A percentile compares a stretch with the other conserved stretches of the same genome.
These are phyloP conservation scores for Phytophthora cajani DNA, from an alignment of 352 stramenopile species.

Conservation along the genomic window DNA sequence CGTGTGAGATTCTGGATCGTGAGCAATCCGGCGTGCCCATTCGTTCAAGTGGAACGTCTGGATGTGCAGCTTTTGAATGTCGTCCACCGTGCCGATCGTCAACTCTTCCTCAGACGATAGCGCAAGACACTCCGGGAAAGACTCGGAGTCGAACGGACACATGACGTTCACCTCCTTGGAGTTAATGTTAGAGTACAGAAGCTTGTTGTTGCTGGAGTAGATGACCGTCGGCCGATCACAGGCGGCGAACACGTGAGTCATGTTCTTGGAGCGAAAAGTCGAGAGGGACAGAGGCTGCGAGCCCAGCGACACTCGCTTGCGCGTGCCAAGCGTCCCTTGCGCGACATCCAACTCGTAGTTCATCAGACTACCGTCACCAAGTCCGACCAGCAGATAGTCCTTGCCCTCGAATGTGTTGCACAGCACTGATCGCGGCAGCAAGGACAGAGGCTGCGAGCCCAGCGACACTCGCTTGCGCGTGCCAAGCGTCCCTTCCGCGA, in stretches of 20 bases:
- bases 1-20: constrained; percentile 81
- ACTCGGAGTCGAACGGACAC: constrained; percentile 92
- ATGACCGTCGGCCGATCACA: constrained; percentile 98
- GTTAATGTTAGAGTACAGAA: constrained; percentile 97
- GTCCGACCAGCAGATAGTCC: constrained; percentile 95
- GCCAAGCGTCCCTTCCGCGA: constrained; percentile 49
- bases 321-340: constrained; percentile 57
- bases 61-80: constrained; percentile 99
- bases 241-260: constrained; percentile 96
- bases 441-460: constrained; percentile 94
- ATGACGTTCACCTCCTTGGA: constrained; percentile 94
- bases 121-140: constrained; percentile 95
- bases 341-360: constrained; percentile 88
- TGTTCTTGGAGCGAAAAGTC: constrained; percentile 92
- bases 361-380: constrained; percentile 96
- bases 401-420: constrained; percentile 87
- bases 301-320: constrained; percentile 96
- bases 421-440: constrained; percentile 89
- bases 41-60: constrained; percentile 95
- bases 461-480: constrained; percentile 95
- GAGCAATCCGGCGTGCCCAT: constrained; percentile 92
- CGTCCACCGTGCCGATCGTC: constrained; percentile 97
- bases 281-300: constrained; percentile 96
- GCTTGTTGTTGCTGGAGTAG: constrained; percentile 96
- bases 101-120: constrained; percentile 95